Evolutionary conservation across 768 basidiomycete species (phyloP), one percentile per base, ranked within the genome.

Genomic region (Mycena filopes): DNA sequence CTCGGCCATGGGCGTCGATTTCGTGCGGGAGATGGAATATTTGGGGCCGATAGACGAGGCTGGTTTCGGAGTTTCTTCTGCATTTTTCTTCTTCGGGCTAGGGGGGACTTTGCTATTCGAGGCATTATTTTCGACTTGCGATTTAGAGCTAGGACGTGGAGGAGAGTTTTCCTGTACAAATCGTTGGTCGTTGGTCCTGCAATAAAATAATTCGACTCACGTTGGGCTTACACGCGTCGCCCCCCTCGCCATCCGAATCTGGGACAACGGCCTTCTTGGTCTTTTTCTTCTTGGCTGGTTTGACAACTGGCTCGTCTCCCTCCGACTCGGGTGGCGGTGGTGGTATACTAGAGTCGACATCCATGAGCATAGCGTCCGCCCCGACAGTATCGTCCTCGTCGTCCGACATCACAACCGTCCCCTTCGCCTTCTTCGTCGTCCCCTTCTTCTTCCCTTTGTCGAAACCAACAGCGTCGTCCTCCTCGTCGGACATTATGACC

Each of bases 1-100:
- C 74, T 93, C 92, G 51, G 87, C 84, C 89, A 94, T 90, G 5
- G 90, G 85, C 3, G 87, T 86, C 25, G 82, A 75, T 68, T 83
- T 88, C 4, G 74, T 77, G 55, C 80, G 79, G 4, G 85, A 79
- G n/a, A 86, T 80, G 49, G 84, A 82, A 65, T 85, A 83, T 9
- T 77, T 77, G 21, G 79, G 75, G 54, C 76, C 70, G 29, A 78
- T 74, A 66, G 65, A 63, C 57, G 54, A 45, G 59, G 55, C 60
- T 63, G 70, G 62, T 65, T 63, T 66, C 25, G 73, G 66, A 21
- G 66, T 58, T 10, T 59, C 49, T 38, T 55, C 58, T 8, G 25
- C 7, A 53, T 51, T 55, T 26, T 60, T 47, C 40, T 55, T 55
- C 33, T 57, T 42, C 33, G 47, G 45, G 33, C 46, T 60, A 29